Conservation (phyloP, 177 flowering plant species). For the Tripterygium wilfordii region DNA sequence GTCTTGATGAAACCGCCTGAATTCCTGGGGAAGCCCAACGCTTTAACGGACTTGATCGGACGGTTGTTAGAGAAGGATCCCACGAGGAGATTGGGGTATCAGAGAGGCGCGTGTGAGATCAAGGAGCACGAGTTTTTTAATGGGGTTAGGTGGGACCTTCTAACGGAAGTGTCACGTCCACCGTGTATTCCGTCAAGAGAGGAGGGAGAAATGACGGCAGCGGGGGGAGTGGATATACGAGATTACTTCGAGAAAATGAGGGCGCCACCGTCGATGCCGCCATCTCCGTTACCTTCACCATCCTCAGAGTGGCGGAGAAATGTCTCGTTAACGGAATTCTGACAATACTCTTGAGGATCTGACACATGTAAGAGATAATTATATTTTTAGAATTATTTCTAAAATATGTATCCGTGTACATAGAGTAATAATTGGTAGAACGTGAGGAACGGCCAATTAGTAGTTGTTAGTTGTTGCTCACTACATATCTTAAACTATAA, state of each 20-base stretch:
- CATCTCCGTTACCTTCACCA: constrained; percentile 41
- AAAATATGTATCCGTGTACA: constrained; percentile 11
- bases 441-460: constrained; percentile 8
- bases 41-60: constrained; percentile 60
- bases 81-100: constrained; percentile 54
- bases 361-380: too few species aligned
- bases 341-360: too few species aligned
- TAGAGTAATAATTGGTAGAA: too few species aligned
- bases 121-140: constrained; percentile 69
- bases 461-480: too few species aligned
- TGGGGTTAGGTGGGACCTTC: constrained; percentile 72
- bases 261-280: constrained; percentile 33
- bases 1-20: constrained; percentile 48
- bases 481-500: too few species aligned
- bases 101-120: constrained; percentile 67
- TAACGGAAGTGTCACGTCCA: constrained; percentile 76
- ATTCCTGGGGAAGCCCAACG: constrained; percentile 52
- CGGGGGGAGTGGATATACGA: constrained; percentile 23
- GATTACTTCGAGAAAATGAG: constrained; percentile 42
- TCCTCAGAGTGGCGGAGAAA: constrained; percentile 16
- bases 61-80: constrained; percentile 82
- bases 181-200: constrained; percentile 64
- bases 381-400: background rate
- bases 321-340: constrained; percentile 45
- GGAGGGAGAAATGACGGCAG: constrained; percentile 19